These are phyloP conservation scores for Cryptosporidium viatorum DNA, from an alignment of 169 alveolate species.

Conservation along the genomic window DNA sequence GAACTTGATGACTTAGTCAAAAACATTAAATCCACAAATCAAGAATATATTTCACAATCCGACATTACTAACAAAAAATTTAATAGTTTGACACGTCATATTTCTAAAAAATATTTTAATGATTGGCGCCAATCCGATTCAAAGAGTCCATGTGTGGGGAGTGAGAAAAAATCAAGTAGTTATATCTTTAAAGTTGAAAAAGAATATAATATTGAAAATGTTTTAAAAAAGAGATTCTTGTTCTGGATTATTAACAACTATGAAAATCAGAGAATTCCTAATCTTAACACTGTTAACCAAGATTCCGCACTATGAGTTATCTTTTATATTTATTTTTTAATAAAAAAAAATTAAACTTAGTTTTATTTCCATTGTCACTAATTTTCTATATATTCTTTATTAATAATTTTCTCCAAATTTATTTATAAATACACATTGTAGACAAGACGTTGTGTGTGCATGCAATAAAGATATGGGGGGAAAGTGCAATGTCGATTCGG, in stretches of 20 bases:
- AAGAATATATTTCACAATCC: not conserved
- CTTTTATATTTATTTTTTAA: not conserved
- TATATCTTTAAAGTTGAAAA: not conserved
- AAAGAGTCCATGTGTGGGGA: not conserved
- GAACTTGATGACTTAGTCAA: not conserved
- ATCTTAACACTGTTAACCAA: not conserved
- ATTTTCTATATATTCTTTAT: not conserved
- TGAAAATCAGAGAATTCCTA: conserved; percentile 24
- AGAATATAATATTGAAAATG: not conserved
- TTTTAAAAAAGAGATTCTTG: conserved; percentile 12
- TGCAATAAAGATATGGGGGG: not conserved
- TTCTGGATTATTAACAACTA: conserved; percentile 35
- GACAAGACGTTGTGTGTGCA: not conserved
- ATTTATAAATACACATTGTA: not conserved
- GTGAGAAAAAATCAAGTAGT: not conserved
- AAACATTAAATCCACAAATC: not conserved
- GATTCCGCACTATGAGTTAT: not conserved
- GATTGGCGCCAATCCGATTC: not conserved
- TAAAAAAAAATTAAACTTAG: no score
- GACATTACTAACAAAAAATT: not conserved
- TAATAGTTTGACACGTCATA: not conserved
- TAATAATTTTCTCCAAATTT: not conserved
- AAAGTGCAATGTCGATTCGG: no score
- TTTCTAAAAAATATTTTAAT: conserved; percentile 1
- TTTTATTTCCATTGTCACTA: not conserved